These are phyloP conservation scores for Ophiostoma sp. DNA, from an alignment of 2,329 filamentous ascomycete species.

Conservation along the genomic window DNA sequence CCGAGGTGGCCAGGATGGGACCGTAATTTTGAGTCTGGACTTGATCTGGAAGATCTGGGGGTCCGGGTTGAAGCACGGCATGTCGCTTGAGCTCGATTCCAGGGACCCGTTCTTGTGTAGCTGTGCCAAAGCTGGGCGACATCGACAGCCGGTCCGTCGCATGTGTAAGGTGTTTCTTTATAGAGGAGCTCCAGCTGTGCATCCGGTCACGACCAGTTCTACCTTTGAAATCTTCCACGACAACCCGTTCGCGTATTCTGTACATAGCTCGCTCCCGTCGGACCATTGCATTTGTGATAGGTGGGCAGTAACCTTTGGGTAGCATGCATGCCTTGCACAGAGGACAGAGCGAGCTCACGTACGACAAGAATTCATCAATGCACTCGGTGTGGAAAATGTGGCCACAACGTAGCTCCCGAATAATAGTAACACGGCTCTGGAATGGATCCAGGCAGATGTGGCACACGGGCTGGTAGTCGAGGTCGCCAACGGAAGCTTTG, in stretches of 20 bases:
- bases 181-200: slow-evolving; percentile 27
- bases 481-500: slow-evolving; percentile 11
- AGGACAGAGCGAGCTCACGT: slow-evolving; percentile 81
- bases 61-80: not conserved
- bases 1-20: slow-evolving; percentile 8
- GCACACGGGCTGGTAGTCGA: slow-evolving; percentile 70
- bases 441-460: slow-evolving; percentile 88
- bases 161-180: slow-evolving; percentile 28
- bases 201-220: slow-evolving; percentile 14
- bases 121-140: slow-evolving; percentile 6
- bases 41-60: not conserved
- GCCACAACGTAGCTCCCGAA: slow-evolving; percentile 80
- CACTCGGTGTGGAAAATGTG: slow-evolving; percentile 94
- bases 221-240: slow-evolving; percentile 36
- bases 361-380: slow-evolving; percentile 75
- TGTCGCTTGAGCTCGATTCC: slow-evolving; percentile 27
- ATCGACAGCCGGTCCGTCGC: slow-evolving; percentile 17
- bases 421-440: slow-evolving; percentile 60
- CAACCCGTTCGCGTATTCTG: slow-evolving; percentile 51
- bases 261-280: slow-evolving; percentile 68
- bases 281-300: slow-evolving; percentile 81
- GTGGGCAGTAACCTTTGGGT: slow-evolving; percentile 60
- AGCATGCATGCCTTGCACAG: slow-evolving; percentile 82
- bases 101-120: not conserved
- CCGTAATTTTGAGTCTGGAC: slow-evolving; percentile 11